phyloP scores from a whole-genome alignment of 106 monocot species.

The Dendrobium officinale region DNA sequence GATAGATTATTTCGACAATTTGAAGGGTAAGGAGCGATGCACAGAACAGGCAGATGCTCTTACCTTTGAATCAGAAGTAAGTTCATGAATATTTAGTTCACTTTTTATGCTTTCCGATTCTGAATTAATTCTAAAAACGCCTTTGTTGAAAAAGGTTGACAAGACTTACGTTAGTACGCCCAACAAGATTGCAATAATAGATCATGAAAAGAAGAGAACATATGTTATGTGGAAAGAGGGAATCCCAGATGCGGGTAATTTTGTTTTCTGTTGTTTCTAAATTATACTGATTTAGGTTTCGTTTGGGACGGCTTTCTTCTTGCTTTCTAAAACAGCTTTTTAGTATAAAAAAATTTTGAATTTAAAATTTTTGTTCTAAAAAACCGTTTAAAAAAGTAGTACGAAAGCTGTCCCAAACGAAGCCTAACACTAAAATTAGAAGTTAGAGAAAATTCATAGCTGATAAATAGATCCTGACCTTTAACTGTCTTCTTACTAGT shows the following conservation, averaged over 20 bases:
- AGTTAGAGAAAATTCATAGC: background rate
- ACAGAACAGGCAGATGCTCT: slow-evolving; percentile 88
- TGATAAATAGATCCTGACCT: background rate
- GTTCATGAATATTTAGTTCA: slow-evolving; percentile 3
- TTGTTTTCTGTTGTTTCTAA: background rate
- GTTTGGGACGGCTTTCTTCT: too few species aligned
- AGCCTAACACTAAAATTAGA: too few species aligned
- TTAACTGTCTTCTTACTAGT: slow-evolving; percentile 2
- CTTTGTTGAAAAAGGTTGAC: slow-evolving; percentile 19
- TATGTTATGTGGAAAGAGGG: slow-evolving; percentile 76
- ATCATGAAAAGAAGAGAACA: slow-evolving; percentile 80
- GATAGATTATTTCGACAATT: slow-evolving; percentile 73
- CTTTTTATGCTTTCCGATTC: background rate
- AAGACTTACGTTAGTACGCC: slow-evolving; percentile 61
- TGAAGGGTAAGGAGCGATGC: slow-evolving; percentile 42
- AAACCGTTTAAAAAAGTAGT: too few species aligned
- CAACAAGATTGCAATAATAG: slow-evolving; percentile 64
- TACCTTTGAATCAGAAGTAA: slow-evolving; percentile 85
- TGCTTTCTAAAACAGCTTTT: too few species aligned
- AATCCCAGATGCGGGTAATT: slow-evolving; percentile 67
- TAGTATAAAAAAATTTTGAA: too few species aligned
- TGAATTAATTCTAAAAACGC: background rate
- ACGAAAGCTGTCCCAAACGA: too few species aligned
- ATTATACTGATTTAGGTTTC: background rate
- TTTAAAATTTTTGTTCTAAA: too few species aligned